A percentile compares a stretch with the other conserved stretches of the same genome.
Conservation (phyloP, 2,329 filamentous ascomycete genomes). For the Colletotrichum gigasporum region DNA sequence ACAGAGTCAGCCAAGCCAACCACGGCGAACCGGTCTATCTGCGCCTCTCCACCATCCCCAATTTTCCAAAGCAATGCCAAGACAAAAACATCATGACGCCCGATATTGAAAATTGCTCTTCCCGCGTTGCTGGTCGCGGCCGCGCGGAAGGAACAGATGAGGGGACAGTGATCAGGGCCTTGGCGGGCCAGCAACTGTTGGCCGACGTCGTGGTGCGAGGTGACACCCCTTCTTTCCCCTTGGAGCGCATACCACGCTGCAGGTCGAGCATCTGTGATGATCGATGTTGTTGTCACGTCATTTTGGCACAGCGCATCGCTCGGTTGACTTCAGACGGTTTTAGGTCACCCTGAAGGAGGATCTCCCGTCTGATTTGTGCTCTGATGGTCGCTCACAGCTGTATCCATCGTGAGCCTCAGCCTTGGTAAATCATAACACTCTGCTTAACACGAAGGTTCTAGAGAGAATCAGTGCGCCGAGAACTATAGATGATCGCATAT, state of each 20-base stretch:
- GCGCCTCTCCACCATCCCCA: slow-evolving; percentile 7
- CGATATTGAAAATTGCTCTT: neutral
- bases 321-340: neutral
- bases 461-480: slow-evolving; percentile 17
- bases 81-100: slow-evolving; percentile 7
- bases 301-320: neutral
- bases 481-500: slow-evolving; percentile 18
- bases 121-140: neutral
- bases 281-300: neutral
- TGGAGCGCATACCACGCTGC: neutral
- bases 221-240: neutral
- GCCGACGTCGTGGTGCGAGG: neutral
- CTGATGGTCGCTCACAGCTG: neutral
- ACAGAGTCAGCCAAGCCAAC: slow-evolving; percentile 15
- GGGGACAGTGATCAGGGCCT: slow-evolving; percentile 3
- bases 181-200: neutral
- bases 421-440: neutral
- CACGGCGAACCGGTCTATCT: slow-evolving; percentile 6
- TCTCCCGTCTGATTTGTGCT: neutral
- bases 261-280: neutral
- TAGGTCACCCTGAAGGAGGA: neutral
- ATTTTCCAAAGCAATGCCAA: slow-evolving; percentile 30
- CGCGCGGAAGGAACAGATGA: neutral
- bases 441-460: neutral
- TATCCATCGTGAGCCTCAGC: neutral